Conservation (phyloP, 148 eudicot genomes). For the Silene conica region DNA sequence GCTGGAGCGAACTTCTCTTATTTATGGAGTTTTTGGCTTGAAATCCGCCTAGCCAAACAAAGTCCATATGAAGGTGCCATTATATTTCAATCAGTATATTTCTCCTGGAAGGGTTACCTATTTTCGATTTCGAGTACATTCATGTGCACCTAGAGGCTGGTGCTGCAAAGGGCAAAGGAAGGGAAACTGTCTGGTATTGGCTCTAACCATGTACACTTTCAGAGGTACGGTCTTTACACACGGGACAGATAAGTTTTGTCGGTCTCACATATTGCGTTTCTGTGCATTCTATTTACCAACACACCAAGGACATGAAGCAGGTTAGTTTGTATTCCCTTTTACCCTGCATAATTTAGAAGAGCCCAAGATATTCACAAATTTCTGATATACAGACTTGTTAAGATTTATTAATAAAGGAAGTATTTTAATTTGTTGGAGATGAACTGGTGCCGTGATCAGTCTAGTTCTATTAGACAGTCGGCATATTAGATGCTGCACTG, state of each 20-base stretch:
- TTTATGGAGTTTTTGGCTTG: neutral
- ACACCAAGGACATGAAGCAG: neutral
- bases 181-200: neutral
- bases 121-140: neutral
- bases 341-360: neutral
- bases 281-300: neutral
- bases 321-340: slow-evolving; percentile 1
- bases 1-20: neutral
- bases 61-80: slow-evolving; percentile 2
- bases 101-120: neutral
- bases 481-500: neutral
- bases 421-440: neutral
- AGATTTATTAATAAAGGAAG: neutral
- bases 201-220: slow-evolving; percentile 1
- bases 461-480: neutral
- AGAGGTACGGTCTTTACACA: neutral
- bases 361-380: neutral
- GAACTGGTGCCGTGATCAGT: neutral
- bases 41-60: slow-evolving; percentile 1
- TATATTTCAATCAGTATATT: neutral
- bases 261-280: neutral
- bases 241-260: neutral
- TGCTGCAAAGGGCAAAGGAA: neutral
- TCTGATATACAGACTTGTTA: neutral
- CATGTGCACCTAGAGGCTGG: neutral